A percentile compares a stretch with the other conserved stretches of the same genome.
phyloP scores from a whole-genome alignment of 352 stramenopile genomes.

The Globisporangium nagaii region DNA sequence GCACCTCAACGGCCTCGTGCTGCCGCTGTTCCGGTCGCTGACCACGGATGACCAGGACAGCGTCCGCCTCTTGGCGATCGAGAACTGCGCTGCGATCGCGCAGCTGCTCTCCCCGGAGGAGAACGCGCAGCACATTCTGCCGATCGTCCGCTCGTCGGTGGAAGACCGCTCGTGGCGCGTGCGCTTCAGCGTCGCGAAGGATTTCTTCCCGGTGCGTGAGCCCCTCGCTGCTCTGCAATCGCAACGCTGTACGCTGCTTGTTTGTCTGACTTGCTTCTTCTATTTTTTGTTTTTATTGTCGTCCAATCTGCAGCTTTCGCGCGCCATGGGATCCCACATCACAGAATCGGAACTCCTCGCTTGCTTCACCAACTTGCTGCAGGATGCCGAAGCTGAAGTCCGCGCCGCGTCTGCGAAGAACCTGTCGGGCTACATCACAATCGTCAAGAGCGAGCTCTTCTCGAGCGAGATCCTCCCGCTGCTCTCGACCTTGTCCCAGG shows the following conservation, averaged over 20 bases:
- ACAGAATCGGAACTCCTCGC: conserved; percentile 85
- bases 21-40: conserved; percentile 87
- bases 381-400: conserved; percentile 93
- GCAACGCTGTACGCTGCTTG: background rate
- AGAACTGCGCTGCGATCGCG: conserved; percentile 76
- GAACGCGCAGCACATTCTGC: conserved; percentile 69
- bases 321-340: conserved; percentile 74
- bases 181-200: conserved; percentile 92
- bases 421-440: conserved; percentile 88
- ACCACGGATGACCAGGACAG: conserved; percentile 93
- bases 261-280: background rate
- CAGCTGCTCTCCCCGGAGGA: conserved; percentile 70
- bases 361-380: conserved; percentile 89
- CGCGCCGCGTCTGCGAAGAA: conserved; percentile 90
- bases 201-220: conserved; percentile 76
- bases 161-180: conserved; percentile 91
- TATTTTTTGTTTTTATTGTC: background rate
- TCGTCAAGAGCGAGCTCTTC: conserved; percentile 90
- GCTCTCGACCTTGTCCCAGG: conserved; percentile 87
- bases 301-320: conserved; percentile 46
- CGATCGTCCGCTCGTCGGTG: conserved; percentile 67
- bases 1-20: conserved; percentile 51
- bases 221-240: background rate
- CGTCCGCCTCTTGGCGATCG: conserved; percentile 90
- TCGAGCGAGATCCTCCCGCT: conserved; percentile 86